Evolutionary conservation across 768 basidiomycete genomes (phyloP), one percentile per base, ranked within the genome.

Genomic region (Lactarius hengduanensis): DNA sequence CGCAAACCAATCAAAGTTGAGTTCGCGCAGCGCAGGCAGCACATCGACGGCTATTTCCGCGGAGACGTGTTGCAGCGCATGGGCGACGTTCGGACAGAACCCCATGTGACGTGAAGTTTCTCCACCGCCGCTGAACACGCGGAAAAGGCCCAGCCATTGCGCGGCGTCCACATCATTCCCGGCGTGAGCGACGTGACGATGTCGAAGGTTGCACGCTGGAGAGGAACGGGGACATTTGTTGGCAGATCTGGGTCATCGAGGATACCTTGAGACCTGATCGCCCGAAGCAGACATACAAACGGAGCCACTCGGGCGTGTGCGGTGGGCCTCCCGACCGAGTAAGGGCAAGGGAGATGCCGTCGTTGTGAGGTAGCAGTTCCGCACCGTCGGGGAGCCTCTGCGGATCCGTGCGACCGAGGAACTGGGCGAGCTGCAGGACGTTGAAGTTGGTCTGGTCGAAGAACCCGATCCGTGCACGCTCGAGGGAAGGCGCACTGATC

Each of bases 1-100:
- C 41, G 62, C 62, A 18, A 45, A 36, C 62, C 62, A 63, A 22
- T 45, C 62, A 45, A 64, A 64, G 8, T 59, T 22, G 26, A 64
- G 63, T 40, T 58, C 63, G 18, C 57, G 57, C 36, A 64, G 47
- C 26, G 45, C 57, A 11, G 63, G 63, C 18, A 58, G 36, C 26
- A 59, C 63, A 13, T 47, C 57, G 16, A 16, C 22, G 26, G 41
- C n/a, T 4, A 34, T 26, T 32, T 55, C 45, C 34, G 9, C 9
- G 18, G 63, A 20, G 16, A 64, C 57, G 40, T 10, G 43, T 20
- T n/a, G 57, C 43, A 63, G 43, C 18, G 62, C 62, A 11, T 56
- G 56, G 22, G 62, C 62, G 18, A 63, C 56, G 34, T 63, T 34
- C 34, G 57, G 3, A 58, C 56, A 3, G 56, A 36, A 7, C 62